Base-by-base conservation (phyloP, 306 rosid species). In the Inga oerstediana region DNA sequence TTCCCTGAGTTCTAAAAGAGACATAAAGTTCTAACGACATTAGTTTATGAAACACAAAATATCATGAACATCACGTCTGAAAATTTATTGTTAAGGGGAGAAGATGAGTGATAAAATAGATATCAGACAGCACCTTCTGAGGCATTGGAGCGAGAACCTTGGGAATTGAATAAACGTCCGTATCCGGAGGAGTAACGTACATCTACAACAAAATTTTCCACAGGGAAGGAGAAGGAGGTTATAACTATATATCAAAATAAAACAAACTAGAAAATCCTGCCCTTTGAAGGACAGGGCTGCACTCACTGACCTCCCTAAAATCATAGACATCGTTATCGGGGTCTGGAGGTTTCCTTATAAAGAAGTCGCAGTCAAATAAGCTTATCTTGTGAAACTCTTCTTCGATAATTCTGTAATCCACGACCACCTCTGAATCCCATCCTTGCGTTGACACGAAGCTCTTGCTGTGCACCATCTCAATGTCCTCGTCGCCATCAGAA, bases 111-210 rank as follows among this genome's bases (percentile, higher is more conserved):
- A 64, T 30, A 68, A 35, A 61, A 48, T 2, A 48, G 59, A 20
- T 20, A 48, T 74, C 32, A 17, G 4, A 75, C 37, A 43, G 59
- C 80, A 95, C 98, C 98, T 95, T 95, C 77, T 86, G 88, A 78
- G 98, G 97, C 99, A 95, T 89, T 79, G 98, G 97, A 89, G 99
- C 97, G 37, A 93, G 93, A 79, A 95, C 92, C 88, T 72, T 93
- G 22, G 99, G 98, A 82, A 95, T 89, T 2, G 97, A 89, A 87
- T 95, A 95, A 79, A 95, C 88, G 87, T 95, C 99, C 49, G 97
- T 95, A 82, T 93, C 98, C 5, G 98, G 99, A 90, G 98, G 98
- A 89, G 99, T 95, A 72, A 93, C 99, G 80, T 95, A 95, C 96
- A 93, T 93, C 99, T 95, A 78, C 80, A 82, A 72, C 35, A 52